Evolutionary conservation across 1,139 yeast species (phyloP).

Genomic region (Pichia sp.): DNA sequence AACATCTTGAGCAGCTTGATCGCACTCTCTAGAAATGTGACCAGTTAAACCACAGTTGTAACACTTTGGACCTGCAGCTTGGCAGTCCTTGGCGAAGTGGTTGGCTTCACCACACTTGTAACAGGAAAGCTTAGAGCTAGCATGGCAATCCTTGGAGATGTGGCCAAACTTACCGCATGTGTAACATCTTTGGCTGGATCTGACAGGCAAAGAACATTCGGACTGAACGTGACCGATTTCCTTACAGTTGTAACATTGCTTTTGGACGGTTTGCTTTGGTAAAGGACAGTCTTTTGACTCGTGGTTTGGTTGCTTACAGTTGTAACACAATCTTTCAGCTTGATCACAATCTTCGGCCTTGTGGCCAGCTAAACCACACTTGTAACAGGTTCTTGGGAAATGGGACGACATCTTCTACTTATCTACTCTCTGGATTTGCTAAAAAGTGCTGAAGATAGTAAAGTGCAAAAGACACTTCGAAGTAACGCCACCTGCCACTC

Average conservation of each 20-base stretch:
- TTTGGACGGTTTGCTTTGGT: conserved; percentile 76
- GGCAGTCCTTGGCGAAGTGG: conserved; percentile 90
- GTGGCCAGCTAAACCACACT: conserved; percentile 92
- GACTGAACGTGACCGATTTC: conserved; percentile 67
- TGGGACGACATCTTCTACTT: conserved; percentile 39
- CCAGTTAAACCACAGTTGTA: conserved; percentile 91
- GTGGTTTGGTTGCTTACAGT: conserved; percentile 89
- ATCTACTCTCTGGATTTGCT: background rate
- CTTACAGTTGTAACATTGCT: conserved; percentile 82
- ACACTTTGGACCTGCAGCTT: conserved; percentile 73
- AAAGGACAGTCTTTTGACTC: conserved; percentile 83
- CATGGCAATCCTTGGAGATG: conserved; percentile 64
- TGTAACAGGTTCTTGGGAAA: conserved; percentile 82
- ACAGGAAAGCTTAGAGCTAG: conserved; percentile 44
- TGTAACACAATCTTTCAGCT: conserved; percentile 83
- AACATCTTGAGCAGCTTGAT: conserved; percentile 36
- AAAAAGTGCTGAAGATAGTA: background rate
- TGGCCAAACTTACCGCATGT: conserved; percentile 87
- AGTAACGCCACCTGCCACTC: background rate
- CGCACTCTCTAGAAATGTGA: conserved; percentile 83
- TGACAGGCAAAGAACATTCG: conserved; percentile 57
- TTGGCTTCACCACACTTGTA: conserved; percentile 93
- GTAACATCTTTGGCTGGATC: conserved; percentile 55
- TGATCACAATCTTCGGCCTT: conserved; percentile 84
- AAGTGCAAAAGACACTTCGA: background rate